Percentiles rank a stretch among this genome's conserved stretches.
Evolutionary conservation across 2,329 filamentous ascomycete species (phyloP).

Genomic region (Leptodontidium sp.): DNA sequence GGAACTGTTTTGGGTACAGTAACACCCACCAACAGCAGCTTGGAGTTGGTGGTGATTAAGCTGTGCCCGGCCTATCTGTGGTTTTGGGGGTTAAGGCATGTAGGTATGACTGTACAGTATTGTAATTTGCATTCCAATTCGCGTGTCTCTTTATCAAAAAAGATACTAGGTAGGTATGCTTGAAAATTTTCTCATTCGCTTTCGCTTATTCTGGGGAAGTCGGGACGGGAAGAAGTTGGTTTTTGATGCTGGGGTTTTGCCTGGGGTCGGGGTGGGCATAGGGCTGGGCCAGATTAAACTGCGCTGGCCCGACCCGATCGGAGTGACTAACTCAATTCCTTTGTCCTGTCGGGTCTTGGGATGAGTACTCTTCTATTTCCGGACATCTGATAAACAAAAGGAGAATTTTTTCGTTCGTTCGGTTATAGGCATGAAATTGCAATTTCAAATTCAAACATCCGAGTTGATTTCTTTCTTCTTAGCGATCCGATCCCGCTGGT

Average conservation of each 20-base stretch:
- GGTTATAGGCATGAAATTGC: neutral
- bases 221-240: constrained; percentile 1
- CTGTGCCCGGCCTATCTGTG: neutral
- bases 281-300: neutral
- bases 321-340: neutral
- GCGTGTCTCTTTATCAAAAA: constrained; percentile 1
- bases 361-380: neutral
- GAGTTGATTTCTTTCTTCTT: neutral
- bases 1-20: too few species aligned
- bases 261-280: neutral
- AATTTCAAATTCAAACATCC: too few species aligned
- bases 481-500: neutral
- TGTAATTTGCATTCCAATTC: neutral
- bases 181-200: constrained; percentile 15
- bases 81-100: neutral
- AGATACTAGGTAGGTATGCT: neutral
- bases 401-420: neutral
- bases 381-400: neutral
- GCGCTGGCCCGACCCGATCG: neutral
- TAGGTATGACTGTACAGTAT: constrained; percentile 6
- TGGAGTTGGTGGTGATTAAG: neutral
- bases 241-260: constrained; percentile 3
- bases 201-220: neutral
- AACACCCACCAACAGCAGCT: too few species aligned
- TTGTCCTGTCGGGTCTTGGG: neutral